These are phyloP conservation scores for Aspergillus homomorphus DNA, from an alignment of 495 filamentous ascomycete genomes.

Conservation along the genomic window DNA sequence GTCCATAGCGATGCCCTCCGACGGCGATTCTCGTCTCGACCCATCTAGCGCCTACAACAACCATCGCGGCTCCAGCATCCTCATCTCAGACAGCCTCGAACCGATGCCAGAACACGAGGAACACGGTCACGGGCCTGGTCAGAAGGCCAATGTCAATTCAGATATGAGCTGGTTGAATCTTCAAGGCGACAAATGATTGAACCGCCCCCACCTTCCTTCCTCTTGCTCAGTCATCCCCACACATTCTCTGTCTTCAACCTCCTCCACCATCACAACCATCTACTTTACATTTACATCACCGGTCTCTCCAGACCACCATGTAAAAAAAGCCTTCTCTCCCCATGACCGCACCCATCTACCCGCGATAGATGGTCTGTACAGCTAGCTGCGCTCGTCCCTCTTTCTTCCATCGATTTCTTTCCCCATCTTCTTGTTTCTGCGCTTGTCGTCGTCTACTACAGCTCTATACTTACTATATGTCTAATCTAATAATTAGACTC, in stretches of 20 bases:
- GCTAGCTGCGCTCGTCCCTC: conserved; percentile 13
- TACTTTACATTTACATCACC: conserved; percentile 1
- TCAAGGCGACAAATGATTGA: conserved; percentile 30
- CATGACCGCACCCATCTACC: background rate
- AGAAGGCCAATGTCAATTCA: conserved; percentile 33
- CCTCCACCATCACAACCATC: conserved; percentile 1
- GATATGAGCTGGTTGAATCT: conserved; percentile 83
- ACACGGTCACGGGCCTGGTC: background rate
- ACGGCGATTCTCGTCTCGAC: conserved; percentile 13
- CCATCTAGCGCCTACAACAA: conserved; percentile 22
- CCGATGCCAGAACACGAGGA: conserved; percentile 34
- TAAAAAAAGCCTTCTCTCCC: background rate
- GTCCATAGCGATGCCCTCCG: conserved; percentile 17
- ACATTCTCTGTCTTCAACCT: background rate
- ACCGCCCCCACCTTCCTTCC: background rate
- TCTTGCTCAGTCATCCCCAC: background rate
- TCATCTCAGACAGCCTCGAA: conserved; percentile 39
- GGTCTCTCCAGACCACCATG: background rate
- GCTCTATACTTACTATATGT: background rate
- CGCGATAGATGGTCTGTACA: conserved; percentile 9
- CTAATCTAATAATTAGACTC: background rate
- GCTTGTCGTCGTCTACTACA: background rate
- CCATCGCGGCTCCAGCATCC: conserved; percentile 34
- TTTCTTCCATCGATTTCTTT: conserved; percentile 5
- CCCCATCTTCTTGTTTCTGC: background rate